A percentile compares a stretch with the other conserved stretches of the same genome.
Evolutionary conservation across 768 basidiomycete genomes (phyloP).

Genomic region (Tylopilus intermedius): DNA sequence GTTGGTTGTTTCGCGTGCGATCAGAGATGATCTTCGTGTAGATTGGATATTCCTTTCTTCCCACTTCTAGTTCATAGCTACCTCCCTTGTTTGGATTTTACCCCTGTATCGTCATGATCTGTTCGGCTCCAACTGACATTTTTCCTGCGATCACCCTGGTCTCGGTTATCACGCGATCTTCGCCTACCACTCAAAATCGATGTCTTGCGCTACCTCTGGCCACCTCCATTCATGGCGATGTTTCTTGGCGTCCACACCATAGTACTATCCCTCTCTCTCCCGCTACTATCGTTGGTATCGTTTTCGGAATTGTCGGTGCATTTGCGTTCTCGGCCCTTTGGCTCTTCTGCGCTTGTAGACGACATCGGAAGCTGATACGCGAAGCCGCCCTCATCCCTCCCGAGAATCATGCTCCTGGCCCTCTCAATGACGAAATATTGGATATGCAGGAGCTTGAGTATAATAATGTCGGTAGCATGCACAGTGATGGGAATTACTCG

Average conservation of each 20-base stretch:
- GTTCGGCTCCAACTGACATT: slow-evolving; percentile 14
- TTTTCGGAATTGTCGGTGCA: slow-evolving; percentile 24
- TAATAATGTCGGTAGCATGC: not conserved
- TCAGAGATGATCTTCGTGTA: slow-evolving; percentile 9
- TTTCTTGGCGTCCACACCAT: slow-evolving; percentile 1
- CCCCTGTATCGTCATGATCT: slow-evolving; percentile 18
- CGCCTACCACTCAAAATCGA: slow-evolving; percentile 3
- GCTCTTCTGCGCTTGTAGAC: slow-evolving; percentile 31
- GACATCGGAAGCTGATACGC: slow-evolving; percentile 21
- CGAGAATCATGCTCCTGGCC: slow-evolving; percentile 10
- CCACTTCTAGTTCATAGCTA: not conserved
- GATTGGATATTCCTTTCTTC: slow-evolving; percentile 3
- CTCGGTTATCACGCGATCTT: slow-evolving; percentile 9
- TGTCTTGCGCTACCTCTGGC: slow-evolving; percentile 1
- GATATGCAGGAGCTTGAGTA: slow-evolving; percentile 9
- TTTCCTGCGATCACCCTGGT: slow-evolving; percentile 12
- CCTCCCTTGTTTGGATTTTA: slow-evolving; percentile 8
- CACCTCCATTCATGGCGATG: slow-evolving; percentile 3
- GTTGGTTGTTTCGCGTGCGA: not conserved
- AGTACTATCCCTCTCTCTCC: slow-evolving; percentile 19
- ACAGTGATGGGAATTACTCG: not conserved
- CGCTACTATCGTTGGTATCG: slow-evolving; percentile 21
- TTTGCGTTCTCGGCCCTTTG: slow-evolving; percentile 26
- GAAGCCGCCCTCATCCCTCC: slow-evolving; percentile 15
- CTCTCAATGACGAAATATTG: slow-evolving; percentile 23